Percentiles rank a stretch among this genome's conserved stretches.
phyloP scores from a whole-genome alignment of 1,139 yeast genomes.

The Hyphopichia pseudoburtonii region DNA sequence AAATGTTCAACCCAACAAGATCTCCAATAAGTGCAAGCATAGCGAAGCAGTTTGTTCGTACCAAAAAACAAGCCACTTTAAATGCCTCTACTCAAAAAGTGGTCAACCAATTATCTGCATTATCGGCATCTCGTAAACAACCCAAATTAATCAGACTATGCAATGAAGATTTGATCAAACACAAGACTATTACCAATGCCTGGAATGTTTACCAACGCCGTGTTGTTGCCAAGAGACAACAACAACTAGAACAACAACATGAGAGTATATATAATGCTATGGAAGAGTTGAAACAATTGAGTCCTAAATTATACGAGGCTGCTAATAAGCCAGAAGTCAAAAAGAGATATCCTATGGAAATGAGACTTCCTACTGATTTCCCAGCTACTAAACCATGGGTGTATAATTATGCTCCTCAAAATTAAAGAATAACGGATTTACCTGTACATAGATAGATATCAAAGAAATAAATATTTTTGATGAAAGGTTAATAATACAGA shows the following conservation, averaged over 20 bases:
- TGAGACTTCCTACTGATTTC: constrained; percentile 85
- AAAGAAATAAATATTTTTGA: too few relatives aligned
- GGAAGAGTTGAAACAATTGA: constrained; percentile 57
- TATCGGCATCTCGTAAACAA: constrained; percentile 84
- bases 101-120: constrained; percentile 76
- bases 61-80: constrained; percentile 36
- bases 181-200: constrained; percentile 78
- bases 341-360: constrained; percentile 69
- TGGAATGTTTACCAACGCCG: constrained; percentile 69
- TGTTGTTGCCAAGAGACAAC: constrained; percentile 40
- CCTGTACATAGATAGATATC: constrained; percentile 8
- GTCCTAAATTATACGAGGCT: constrained; percentile 50
- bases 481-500: too few relatives aligned
- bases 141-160: constrained; percentile 77
- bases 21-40: constrained; percentile 1
- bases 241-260: constrained; percentile 61
- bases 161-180: constrained; percentile 82
- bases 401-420: constrained; percentile 45
- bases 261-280: constrained; percentile 69
- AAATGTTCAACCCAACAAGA: constrained; percentile 1
- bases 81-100: constrained; percentile 65
- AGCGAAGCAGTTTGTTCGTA: constrained; percentile 30
- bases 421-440: constrained; percentile 11
- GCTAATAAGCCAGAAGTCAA: constrained; percentile 49
- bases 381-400: constrained; percentile 91